A percentile compares a stretch with the other conserved stretches of the same genome.
These are phyloP conservation scores for Ligustrum vulgare DNA, from an alignment of 257 asterid genomes.

Conservation along the genomic window DNA sequence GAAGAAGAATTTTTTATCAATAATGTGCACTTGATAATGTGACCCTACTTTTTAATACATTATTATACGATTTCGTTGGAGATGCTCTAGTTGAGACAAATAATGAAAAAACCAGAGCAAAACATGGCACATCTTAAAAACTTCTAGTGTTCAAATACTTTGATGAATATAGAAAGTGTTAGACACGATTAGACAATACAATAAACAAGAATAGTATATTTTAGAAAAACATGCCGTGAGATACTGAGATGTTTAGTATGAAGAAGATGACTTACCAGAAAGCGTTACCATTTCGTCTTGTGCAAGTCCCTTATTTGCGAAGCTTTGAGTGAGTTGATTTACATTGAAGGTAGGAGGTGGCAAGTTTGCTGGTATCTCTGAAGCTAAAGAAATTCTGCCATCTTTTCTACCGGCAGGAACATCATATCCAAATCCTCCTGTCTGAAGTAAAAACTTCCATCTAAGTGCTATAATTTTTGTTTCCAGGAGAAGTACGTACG, in stretches of 20 bases:
- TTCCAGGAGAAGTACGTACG: too few relatives aligned
- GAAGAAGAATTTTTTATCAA: too few relatives aligned
- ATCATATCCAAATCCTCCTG: slow-evolving; percentile 61
- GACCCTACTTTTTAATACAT: too few relatives aligned
- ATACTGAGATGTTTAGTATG: not conserved
- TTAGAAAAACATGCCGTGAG: not conserved
- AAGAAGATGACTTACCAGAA: slow-evolving; percentile 48
- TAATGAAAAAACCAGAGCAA: not conserved
- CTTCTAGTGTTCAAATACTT: not conserved
- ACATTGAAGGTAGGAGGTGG: slow-evolving; percentile 52
- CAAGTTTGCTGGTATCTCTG: slow-evolving; percentile 50
- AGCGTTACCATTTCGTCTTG: slow-evolving; percentile 88
- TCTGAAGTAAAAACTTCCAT: slow-evolving; percentile 26
- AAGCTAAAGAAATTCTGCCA: slow-evolving; percentile 57
- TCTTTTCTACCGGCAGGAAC: slow-evolving; percentile 80
- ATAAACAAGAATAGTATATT: too few relatives aligned
- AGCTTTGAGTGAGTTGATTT: slow-evolving; percentile 56
- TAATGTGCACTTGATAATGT: too few relatives aligned
- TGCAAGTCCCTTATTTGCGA: slow-evolving; percentile 55
- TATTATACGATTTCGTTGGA: too few relatives aligned
- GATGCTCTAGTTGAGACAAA: not conserved
- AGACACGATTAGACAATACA: not conserved
- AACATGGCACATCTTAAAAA: too few relatives aligned
- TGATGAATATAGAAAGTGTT: not conserved
- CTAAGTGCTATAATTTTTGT: not conserved